These are phyloP conservation scores for Komagataella mondaviorum DNA, from an alignment of 805 yeast species.

Conservation along the genomic window DNA sequence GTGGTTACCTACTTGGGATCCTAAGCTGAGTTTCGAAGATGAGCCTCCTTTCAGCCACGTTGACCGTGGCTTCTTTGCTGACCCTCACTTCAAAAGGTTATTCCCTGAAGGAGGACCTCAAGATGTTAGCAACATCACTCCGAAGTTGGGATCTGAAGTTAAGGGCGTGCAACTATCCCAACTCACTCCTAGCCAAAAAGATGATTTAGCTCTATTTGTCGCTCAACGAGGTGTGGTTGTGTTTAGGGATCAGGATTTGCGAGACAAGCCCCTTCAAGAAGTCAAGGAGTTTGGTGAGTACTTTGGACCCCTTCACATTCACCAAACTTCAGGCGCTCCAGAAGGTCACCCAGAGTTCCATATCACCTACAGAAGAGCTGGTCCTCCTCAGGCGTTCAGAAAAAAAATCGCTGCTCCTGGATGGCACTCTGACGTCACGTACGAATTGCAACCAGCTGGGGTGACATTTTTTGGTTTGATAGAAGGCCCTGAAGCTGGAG, in stretches of 20 bases:
- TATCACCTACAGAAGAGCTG: slow-evolving; percentile 40
- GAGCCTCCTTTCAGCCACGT: slow-evolving; percentile 32
- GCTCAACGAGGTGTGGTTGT: slow-evolving; percentile 62
- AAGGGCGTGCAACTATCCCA: slow-evolving; percentile 45
- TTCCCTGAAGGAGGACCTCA: slow-evolving; percentile 18
- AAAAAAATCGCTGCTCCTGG: slow-evolving; percentile 14
- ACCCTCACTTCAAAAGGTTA: slow-evolving; percentile 35
- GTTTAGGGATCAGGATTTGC: slow-evolving; percentile 55
- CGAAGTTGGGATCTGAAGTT: slow-evolving; percentile 58
- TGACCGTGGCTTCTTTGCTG: slow-evolving; percentile 55
- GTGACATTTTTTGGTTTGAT: slow-evolving; percentile 52
- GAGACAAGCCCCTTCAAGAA: slow-evolving; percentile 34
- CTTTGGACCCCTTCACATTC: slow-evolving; percentile 62
- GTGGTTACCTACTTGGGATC: slow-evolving; percentile 20
- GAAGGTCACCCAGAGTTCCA: slow-evolving; percentile 45
- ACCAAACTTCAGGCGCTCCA: slow-evolving; percentile 66
- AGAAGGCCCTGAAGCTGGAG: slow-evolving; percentile 52
- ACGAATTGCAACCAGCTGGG: slow-evolving; percentile 64
- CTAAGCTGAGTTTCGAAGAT: slow-evolving; percentile 3
- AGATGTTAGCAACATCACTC: slow-evolving; percentile 33
- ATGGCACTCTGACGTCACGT: slow-evolving; percentile 70
- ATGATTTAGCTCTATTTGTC: slow-evolving; percentile 55
- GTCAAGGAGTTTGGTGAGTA: slow-evolving; percentile 40
- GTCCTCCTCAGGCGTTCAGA: slow-evolving; percentile 23
- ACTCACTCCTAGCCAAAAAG: slow-evolving; percentile 39